A percentile compares a stretch with the other conserved stretches of the same genome.
These are phyloP conservation scores for Saccharomycopsis capsularis DNA, from an alignment of 805 yeast genomes.

Conservation along the genomic window DNA sequence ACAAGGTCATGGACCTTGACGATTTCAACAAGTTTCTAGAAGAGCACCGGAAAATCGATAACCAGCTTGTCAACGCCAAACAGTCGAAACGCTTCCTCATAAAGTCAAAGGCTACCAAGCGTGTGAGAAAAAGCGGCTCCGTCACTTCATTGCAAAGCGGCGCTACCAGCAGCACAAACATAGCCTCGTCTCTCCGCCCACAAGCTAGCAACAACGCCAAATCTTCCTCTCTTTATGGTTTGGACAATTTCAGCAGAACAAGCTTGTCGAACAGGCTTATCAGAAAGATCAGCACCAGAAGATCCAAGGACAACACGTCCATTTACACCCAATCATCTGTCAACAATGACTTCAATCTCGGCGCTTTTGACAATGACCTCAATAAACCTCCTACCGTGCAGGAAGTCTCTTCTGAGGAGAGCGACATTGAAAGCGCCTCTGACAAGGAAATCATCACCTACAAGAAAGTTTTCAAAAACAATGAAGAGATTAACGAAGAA, in stretches of 20 bases:
- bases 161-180: background rate
- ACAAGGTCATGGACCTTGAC: conserved; percentile 3
- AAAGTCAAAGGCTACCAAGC: conserved; percentile 7
- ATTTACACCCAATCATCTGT: background rate
- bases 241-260: conserved; percentile 9
- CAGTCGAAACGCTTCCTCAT: conserved; percentile 12
- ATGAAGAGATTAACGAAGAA: conserved; percentile 6
- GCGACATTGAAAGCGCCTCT: background rate
- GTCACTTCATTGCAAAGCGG: background rate
- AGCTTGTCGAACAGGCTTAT: conserved; percentile 11
- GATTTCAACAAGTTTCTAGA: conserved; percentile 13
- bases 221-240: conserved; percentile 1
- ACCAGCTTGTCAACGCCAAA: conserved; percentile 16
- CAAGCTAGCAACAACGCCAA: background rate
- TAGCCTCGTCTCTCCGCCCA: background rate
- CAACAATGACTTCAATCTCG: background rate
- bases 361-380: background rate
- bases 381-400: conserved; percentile 4
- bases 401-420: conserved; percentile 6
- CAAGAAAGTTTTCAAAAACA: conserved; percentile 17
- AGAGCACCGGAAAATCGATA: conserved; percentile 19
- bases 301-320: background rate
- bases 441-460: conserved; percentile 19
- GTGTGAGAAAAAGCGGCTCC: conserved; percentile 9
- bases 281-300: conserved; percentile 12